Percentiles rank a stretch among this genome's conserved stretches.
Evolutionary conservation across 2,329 filamentous ascomycete species (phyloP).

Genomic region (Sporothrix pseudoabietina): DNA sequence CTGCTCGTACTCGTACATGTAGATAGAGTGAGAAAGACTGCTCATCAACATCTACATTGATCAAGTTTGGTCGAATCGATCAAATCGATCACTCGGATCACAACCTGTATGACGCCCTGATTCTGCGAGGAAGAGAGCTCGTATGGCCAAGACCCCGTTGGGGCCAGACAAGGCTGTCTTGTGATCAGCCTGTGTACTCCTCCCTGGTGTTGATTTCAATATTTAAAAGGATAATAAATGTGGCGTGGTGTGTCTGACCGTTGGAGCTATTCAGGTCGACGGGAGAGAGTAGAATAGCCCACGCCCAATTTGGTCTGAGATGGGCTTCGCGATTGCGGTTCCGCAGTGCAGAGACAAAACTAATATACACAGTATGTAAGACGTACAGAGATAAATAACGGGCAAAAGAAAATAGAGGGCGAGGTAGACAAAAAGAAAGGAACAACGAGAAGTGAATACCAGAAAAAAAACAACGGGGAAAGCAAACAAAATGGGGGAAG

Average conservation of each 20-base stretch:
- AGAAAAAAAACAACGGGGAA: neutral
- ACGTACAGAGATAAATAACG: neutral
- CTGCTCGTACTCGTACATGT: too few relatives aligned
- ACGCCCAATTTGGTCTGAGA: neutral
- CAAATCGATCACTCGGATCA: neutral
- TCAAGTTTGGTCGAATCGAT: too few relatives aligned
- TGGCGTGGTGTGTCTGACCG: neutral
- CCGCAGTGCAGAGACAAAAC: neutral
- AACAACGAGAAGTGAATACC: neutral
- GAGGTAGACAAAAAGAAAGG: neutral
- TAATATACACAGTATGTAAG: neutral
- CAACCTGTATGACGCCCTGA: neutral
- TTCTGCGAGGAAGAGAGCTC: neutral
- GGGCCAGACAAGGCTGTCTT: conserved; percentile 5
- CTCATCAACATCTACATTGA: neutral
- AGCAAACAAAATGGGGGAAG: neutral
- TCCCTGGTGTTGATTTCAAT: neutral
- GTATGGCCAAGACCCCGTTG: neutral
- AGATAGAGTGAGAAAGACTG: neutral
- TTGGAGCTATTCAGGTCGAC: neutral
- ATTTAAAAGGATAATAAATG: neutral
- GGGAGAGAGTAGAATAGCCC: neutral
- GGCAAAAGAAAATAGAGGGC: neutral
- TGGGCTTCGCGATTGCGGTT: neutral
- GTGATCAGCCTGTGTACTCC: neutral